Evolutionary conservation across 805 yeast genomes (phyloP).

Genomic region (Lachancea thermotolerans): DNA sequence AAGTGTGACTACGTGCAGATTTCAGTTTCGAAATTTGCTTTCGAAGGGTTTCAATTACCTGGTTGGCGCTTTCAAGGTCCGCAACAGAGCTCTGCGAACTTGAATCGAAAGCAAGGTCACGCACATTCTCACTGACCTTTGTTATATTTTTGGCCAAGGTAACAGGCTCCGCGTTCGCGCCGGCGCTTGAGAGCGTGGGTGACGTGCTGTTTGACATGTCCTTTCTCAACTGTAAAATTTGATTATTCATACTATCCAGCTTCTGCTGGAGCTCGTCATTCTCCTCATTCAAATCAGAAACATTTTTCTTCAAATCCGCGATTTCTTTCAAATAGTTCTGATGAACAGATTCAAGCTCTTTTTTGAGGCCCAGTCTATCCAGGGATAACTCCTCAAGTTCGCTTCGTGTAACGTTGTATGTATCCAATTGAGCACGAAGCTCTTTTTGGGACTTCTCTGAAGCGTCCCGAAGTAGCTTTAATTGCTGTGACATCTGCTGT

Average conservation of each 20-base stretch:
- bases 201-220: background rate
- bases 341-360: constrained; percentile 35
- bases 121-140: too few species aligned
- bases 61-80: constrained; percentile 51
- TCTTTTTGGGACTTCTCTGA: constrained; percentile 36
- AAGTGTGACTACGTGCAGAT: constrained; percentile 1
- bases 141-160: background rate
- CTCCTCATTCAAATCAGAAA: constrained; percentile 60
- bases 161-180: background rate
- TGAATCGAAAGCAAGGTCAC: too few species aligned
- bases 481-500: constrained; percentile 31
- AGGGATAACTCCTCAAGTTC: constrained; percentile 43
- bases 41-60: constrained; percentile 55
- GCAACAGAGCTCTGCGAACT: background rate
- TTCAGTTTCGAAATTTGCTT: constrained; percentile 26
- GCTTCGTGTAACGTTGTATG: constrained; percentile 35
- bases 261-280: constrained; percentile 51
- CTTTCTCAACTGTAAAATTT: constrained; percentile 12
- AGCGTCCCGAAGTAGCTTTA: constrained; percentile 36
- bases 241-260: constrained; percentile 23
- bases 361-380: constrained; percentile 36
- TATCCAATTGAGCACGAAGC: constrained; percentile 35
- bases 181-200: too few species aligned
- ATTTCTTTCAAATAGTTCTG: constrained; percentile 37
- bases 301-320: constrained; percentile 42